These are phyloP conservation scores for Glaciozyma martinii DNA, from an alignment of 768 basidiomycete species.

Conservation along the genomic window DNA sequence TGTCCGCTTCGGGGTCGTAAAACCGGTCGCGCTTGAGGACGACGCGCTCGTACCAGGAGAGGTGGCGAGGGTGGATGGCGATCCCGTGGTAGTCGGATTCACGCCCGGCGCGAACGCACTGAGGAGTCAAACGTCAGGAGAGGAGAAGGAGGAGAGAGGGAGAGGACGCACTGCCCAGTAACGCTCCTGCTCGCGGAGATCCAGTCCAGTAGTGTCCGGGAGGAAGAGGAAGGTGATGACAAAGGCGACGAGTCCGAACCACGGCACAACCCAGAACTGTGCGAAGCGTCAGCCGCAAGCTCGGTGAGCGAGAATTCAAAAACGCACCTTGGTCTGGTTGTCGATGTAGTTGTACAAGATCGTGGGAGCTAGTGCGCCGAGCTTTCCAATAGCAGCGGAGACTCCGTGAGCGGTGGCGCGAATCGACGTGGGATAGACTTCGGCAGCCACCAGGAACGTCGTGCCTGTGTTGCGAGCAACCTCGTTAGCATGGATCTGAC, in stretches of 20 bases:
- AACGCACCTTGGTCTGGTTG: slow-evolving; percentile 17
- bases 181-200: slow-evolving; percentile 43
- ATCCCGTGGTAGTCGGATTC: slow-evolving; percentile 42
- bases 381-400: slow-evolving; percentile 41
- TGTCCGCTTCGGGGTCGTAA: slow-evolving; percentile 41
- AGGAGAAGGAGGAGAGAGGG: not conserved
- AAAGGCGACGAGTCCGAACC: slow-evolving; percentile 40
- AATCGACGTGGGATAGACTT: slow-evolving; percentile 43
- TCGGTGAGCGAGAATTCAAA: not conserved
- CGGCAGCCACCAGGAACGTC: slow-evolving; percentile 43
- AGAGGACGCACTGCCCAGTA: slow-evolving; percentile 37
- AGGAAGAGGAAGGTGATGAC: slow-evolving; percentile 32
- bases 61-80: slow-evolving; percentile 42
- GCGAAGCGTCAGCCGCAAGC: not conserved
- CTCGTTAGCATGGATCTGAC: too few relatives aligned
- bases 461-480: too few relatives aligned
- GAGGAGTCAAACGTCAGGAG: not conserved
- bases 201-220: slow-evolving; percentile 44
- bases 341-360: slow-evolving; percentile 42
- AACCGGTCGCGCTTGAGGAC: slow-evolving; percentile 39
- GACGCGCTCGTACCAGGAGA: slow-evolving; percentile 38
- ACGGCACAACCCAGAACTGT: slow-evolving; percentile 42
- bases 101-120: slow-evolving; percentile 39
- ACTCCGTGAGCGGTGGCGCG: slow-evolving; percentile 44
- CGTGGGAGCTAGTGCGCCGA: slow-evolving; percentile 42